Evolutionary conservation across 78 protist species (phyloP).

Genomic region (Acrasis kona): DNA sequence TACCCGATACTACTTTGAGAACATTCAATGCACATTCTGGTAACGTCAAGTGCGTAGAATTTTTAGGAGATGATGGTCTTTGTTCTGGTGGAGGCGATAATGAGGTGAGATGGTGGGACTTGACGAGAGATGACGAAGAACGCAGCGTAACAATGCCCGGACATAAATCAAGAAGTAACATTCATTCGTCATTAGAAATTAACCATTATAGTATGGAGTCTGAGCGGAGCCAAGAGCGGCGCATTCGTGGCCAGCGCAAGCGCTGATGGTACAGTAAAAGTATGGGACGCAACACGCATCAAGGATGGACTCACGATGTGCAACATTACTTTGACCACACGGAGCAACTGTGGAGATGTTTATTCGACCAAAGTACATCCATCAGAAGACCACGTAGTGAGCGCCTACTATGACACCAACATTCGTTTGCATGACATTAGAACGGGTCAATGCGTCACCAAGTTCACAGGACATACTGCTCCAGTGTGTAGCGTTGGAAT

Average conservation of each 20-base stretch:
- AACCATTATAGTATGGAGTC: no score
- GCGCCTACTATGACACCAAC: background rate
- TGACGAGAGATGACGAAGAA: background rate
- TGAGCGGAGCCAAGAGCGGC: background rate
- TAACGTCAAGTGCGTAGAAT: conserved; percentile 26
- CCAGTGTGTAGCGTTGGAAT: background rate
- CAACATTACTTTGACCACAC: no score
- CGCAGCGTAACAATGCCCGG: background rate
- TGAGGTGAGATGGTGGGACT: background rate
- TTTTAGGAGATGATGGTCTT: conserved; percentile 12
- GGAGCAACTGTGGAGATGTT: conserved; percentile 10
- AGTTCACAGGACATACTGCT: conserved; percentile 11
- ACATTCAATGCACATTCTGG: conserved; percentile 1
- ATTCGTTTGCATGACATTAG: background rate
- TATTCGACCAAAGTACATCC: conserved; percentile 9
- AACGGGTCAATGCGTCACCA: background rate
- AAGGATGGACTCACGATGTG: no score
- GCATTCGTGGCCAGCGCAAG: background rate
- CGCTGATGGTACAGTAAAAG: background rate
- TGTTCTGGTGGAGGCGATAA: conserved; percentile 9
- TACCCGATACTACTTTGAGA: conserved; percentile 13
- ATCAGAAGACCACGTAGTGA: conserved; percentile 2
- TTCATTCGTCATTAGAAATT: no score
- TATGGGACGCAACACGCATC: background rate
- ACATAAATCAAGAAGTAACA: background rate